A percentile compares a stretch with the other conserved stretches of the same genome.
Conservation (phyloP, 1,284 basidiomycete species). For the Retiboletus flavoniger region DNA sequence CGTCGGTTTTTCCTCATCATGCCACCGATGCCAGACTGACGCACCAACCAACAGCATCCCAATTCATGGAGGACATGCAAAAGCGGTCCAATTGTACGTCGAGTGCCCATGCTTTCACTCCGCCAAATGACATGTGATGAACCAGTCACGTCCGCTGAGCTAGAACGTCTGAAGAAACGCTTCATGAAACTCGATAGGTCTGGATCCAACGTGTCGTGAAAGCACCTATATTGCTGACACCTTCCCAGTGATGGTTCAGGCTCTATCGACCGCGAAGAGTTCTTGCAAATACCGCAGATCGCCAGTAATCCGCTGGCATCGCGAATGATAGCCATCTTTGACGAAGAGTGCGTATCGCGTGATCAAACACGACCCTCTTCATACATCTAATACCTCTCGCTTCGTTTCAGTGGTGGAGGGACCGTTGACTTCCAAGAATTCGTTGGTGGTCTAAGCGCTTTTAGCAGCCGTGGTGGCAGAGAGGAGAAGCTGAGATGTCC, state of each 20-base stretch:
- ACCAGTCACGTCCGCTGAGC: conserved; percentile 85
- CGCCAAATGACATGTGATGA: conserved; percentile 6
- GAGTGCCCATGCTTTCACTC: background rate
- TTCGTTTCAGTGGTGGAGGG: conserved; percentile 77
- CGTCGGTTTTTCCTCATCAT: conserved; percentile 46
- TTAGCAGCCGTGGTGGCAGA: conserved; percentile 91
- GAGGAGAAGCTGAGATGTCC: conserved; percentile 96
- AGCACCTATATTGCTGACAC: conserved; percentile 3
- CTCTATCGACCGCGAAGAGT: conserved; percentile 98
- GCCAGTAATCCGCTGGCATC: conserved; percentile 96
- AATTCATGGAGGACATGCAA: conserved; percentile 94
- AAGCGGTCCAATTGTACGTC: conserved; percentile 86
- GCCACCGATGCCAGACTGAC: conserved; percentile 8
- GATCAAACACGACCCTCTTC: conserved; percentile 1
- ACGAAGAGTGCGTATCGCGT: conserved; percentile 81
- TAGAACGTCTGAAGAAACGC: conserved; percentile 94
- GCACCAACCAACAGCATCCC: conserved; percentile 57
- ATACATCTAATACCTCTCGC: background rate
- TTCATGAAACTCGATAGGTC: conserved; percentile 99
- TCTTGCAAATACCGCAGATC: conserved; percentile 98
- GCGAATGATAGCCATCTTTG: conserved; percentile 99
- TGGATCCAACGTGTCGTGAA: conserved; percentile 9
- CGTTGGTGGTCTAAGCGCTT: conserved; percentile 95
- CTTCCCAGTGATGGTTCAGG: conserved; percentile 83
- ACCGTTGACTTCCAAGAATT: conserved; percentile 99